Evolutionary conservation across 108 stramenopile genomes (phyloP).

Genomic region (Cylindrotheca fusiformis): DNA sequence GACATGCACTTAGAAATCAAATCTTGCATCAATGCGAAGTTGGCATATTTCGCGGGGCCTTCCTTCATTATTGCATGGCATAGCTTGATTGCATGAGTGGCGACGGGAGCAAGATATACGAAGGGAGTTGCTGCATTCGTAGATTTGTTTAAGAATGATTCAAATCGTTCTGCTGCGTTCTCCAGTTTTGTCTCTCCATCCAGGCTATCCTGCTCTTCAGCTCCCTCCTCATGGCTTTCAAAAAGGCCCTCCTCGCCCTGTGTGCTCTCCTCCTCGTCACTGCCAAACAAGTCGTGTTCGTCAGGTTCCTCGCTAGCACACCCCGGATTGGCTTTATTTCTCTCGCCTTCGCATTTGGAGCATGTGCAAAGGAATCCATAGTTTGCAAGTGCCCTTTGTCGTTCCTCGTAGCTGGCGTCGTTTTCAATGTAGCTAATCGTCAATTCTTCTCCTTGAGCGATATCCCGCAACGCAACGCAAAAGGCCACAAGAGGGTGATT

Average conservation of each 20-base stretch:
- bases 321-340: not conserved
- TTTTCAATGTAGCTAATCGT: slow-evolving; percentile 75
- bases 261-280: slow-evolving; percentile 35
- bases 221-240: slow-evolving; percentile 4
- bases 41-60: slow-evolving; percentile 1
- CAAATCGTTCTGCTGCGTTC: slow-evolving; percentile 22
- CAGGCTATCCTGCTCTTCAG: slow-evolving; percentile 5
- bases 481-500: slow-evolving; percentile 53
- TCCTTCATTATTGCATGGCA: slow-evolving; percentile 3
- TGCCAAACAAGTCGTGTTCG: slow-evolving; percentile 35
- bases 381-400: slow-evolving; percentile 53
- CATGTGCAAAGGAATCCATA: slow-evolving; percentile 86
- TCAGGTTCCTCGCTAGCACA: not conserved
- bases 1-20: not conserved
- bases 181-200: slow-evolving; percentile 22
- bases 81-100: slow-evolving; percentile 21
- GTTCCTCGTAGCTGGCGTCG: slow-evolving; percentile 28
- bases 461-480: slow-evolving; percentile 59
- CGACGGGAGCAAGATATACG: slow-evolving; percentile 22
- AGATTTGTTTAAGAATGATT: slow-evolving; percentile 28
- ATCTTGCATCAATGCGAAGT: not conserved
- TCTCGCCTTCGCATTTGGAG: slow-evolving; percentile 39
- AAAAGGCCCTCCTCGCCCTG: slow-evolving; percentile 7
- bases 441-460: slow-evolving; percentile 77
- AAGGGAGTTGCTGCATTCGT: slow-evolving; percentile 32